Evolutionary conservation across 2,329 filamentous ascomycete genomes (phyloP).

Genomic region (Sphaceloma murrayae): DNA sequence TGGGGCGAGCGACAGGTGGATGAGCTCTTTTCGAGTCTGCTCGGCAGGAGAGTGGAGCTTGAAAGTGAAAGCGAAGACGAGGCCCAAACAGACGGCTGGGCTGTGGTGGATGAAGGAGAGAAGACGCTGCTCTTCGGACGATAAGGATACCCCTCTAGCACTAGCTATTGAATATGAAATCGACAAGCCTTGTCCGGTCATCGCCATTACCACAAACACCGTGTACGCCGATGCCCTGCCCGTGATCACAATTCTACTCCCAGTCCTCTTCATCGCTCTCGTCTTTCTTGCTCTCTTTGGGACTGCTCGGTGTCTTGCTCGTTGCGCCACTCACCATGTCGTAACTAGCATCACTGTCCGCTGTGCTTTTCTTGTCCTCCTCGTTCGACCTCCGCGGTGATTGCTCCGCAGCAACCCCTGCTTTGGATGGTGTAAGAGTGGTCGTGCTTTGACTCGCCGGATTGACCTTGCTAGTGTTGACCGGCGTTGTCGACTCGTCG

Average conservation of each 20-base stretch:
- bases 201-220: too few species aligned
- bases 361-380: slow-evolving; percentile 58
- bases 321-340: slow-evolving; percentile 71
- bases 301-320: slow-evolving; percentile 65
- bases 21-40: slow-evolving; percentile 43
- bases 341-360: slow-evolving; percentile 92
- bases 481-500: slow-evolving; percentile 27
- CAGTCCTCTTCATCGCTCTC: slow-evolving; percentile 32
- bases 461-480: slow-evolving; percentile 22
- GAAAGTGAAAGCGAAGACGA: slow-evolving; percentile 35
- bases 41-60: slow-evolving; percentile 37
- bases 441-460: slow-evolving; percentile 17
- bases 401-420: slow-evolving; percentile 41
- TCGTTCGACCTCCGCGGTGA: slow-evolving; percentile 68
- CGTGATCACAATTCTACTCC: slow-evolving; percentile 24
- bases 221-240: neutral
- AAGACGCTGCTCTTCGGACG: slow-evolving; percentile 8
- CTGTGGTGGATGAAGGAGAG: slow-evolving; percentile 27
- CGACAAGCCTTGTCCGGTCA: too few species aligned
- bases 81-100: slow-evolving; percentile 24
- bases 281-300: slow-evolving; percentile 43
- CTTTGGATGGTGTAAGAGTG: slow-evolving; percentile 19
- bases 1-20: slow-evolving; percentile 80
- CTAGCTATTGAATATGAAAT: too few species aligned
- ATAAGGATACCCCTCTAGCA: too few species aligned